phyloP scores from a whole-genome alignment of 2,329 filamentous ascomycete genomes.

The Talaromyces sp. region DNA sequence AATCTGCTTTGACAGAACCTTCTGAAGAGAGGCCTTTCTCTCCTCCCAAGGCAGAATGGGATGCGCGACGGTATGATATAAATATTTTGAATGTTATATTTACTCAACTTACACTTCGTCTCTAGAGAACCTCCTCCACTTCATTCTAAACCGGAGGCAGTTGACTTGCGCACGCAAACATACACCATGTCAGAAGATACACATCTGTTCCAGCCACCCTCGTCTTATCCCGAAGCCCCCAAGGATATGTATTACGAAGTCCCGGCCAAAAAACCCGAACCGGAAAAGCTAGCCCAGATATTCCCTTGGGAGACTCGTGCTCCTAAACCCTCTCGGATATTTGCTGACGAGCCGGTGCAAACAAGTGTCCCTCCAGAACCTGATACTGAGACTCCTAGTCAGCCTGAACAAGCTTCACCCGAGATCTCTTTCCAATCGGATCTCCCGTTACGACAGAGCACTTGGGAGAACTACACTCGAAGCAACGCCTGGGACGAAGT shows the following conservation, averaged over 20 bases:
- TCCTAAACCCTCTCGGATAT: slow-evolving; percentile 51
- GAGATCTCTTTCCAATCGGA: slow-evolving; percentile 10
- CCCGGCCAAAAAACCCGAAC: slow-evolving; percentile 53
- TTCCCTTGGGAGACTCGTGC: slow-evolving; percentile 85
- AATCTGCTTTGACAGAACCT: background rate
- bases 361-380: background rate
- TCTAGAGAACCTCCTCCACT: slow-evolving; percentile 54
- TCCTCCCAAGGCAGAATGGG: slow-evolving; percentile 56
- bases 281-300: slow-evolving; percentile 59
- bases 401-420: background rate
- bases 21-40: slow-evolving; percentile 44
- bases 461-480: slow-evolving; percentile 65
- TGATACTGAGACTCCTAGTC: background rate
- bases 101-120: slow-evolving; percentile 10
- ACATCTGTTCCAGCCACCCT: slow-evolving; percentile 69
- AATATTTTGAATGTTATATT: background rate
- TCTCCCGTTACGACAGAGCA: slow-evolving; percentile 40
- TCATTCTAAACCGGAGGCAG: slow-evolving; percentile 74
- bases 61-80: slow-evolving; percentile 51
- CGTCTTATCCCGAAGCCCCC: slow-evolving; percentile 73
- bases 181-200: slow-evolving; percentile 80
- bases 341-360: slow-evolving; percentile 28
- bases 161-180: slow-evolving; percentile 69
- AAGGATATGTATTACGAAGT: slow-evolving; percentile 85
- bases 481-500: slow-evolving; percentile 92